phyloP scores from a whole-genome alignment of 495 filamentous ascomycete genomes.

The Penicillium crystallinum region DNA sequence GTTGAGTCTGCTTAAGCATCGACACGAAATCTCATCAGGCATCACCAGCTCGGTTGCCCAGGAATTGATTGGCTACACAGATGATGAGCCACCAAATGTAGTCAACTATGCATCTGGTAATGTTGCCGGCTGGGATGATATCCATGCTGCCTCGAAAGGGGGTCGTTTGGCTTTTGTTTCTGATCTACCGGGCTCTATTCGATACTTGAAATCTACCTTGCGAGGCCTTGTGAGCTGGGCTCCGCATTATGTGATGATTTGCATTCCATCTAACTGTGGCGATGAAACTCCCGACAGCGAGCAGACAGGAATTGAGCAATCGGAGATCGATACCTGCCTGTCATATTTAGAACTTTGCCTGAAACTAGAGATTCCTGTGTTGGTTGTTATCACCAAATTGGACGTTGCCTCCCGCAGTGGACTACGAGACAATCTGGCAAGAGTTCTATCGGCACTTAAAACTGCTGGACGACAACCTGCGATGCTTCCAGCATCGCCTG shows the following conservation, averaged over 20 bases:
- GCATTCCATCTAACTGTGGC: constrained; percentile 75
- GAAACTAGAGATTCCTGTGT: constrained; percentile 65
- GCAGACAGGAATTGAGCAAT: constrained; percentile 42
- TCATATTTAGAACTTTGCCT: constrained; percentile 86
- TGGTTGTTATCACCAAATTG: constrained; percentile 83
- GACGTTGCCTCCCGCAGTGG: constrained; percentile 73
- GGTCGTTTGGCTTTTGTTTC: constrained; percentile 81
- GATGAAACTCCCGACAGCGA: constrained; percentile 46
- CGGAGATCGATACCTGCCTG: constrained; percentile 63
- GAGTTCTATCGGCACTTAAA: constrained; percentile 74
- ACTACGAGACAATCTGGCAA: constrained; percentile 62
- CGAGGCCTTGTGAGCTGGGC: constrained; percentile 91
- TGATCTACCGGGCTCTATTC: constrained; percentile 84
- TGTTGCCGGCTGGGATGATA: constrained; percentile 90
- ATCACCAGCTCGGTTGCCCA: constrained; percentile 90
- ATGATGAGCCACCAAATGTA: constrained; percentile 37
- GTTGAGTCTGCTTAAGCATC: constrained; percentile 81
- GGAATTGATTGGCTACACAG: constrained; percentile 79
- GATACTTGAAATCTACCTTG: constrained; percentile 81
- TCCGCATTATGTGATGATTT: constrained; percentile 87
- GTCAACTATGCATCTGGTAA: constrained; percentile 85
- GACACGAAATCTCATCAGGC: constrained; percentile 89
- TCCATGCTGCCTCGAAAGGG: constrained; percentile 66
- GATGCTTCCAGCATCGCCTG: constrained; percentile 53
- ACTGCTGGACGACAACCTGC: constrained; percentile 63